phyloP scores from a whole-genome alignment of 768 basidiomycete species.

The Mycena albidolilacea region DNA sequence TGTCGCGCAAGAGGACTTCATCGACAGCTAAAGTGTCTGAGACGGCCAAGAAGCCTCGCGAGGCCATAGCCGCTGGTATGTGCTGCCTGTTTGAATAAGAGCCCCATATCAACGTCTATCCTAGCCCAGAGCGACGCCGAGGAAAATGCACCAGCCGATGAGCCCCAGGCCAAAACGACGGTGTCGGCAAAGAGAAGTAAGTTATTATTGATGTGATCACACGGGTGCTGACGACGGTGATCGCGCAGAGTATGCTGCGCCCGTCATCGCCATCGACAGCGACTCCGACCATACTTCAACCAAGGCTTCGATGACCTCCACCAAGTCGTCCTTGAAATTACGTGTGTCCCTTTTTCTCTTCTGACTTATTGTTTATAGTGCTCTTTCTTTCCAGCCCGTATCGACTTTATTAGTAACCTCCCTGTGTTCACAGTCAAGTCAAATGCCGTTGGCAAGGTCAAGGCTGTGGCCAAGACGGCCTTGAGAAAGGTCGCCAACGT shows the following conservation, averaged over 20 bases:
- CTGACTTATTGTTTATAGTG: neutral
- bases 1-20: conserved; percentile 13
- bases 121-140: neutral
- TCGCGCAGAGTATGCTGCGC: neutral
- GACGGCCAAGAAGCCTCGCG: conserved; percentile 7
- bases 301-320: too few species aligned
- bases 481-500: neutral
- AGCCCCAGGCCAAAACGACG: neutral
- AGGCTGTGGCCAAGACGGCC: neutral
- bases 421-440: neutral
- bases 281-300: neutral
- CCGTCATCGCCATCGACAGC: neutral
- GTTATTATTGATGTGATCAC: neutral
- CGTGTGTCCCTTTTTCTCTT: neutral
- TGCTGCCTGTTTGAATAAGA: neutral
- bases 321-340: neutral
- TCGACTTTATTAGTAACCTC: conserved; percentile 10
- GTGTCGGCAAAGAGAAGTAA: conserved; percentile 7
- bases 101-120: neutral
- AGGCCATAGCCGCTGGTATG: neutral
- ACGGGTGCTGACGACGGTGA: neutral
- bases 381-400: neutral
- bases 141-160: neutral
- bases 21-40: neutral
- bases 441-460: neutral